Evolutionary conservation across 2,329 filamentous ascomycete species (phyloP).

Genomic region (Epichloe festucae): DNA sequence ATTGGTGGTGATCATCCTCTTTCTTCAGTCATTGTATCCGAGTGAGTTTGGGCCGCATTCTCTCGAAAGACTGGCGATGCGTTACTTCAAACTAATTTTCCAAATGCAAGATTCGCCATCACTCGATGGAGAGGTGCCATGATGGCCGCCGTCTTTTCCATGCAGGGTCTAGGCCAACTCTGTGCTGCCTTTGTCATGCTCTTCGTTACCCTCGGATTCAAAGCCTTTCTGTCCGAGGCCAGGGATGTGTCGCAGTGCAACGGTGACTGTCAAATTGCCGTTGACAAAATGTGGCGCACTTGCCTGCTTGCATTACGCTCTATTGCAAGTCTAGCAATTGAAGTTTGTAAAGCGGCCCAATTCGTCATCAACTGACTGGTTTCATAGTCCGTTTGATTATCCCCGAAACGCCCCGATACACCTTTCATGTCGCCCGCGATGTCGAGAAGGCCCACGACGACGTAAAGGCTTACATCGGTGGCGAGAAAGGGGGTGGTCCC

Average conservation of each 20-base stretch:
- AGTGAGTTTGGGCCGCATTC: conserved; percentile 33
- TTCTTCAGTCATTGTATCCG: conserved; percentile 72
- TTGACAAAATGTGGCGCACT: conserved; percentile 80
- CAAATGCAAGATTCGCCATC: conserved; percentile 43
- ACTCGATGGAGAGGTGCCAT: conserved; percentile 78
- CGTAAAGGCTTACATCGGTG: conserved; percentile 59
- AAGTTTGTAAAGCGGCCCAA: neutral
- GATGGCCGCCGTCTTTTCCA: conserved; percentile 78
- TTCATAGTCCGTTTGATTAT: conserved; percentile 54
- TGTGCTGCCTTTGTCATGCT: conserved; percentile 62
- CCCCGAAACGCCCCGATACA: conserved; percentile 78
- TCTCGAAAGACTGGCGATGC: neutral
- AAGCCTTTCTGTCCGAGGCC: conserved; percentile 42
- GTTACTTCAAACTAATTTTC: neutral
- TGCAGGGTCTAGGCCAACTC: conserved; percentile 77
- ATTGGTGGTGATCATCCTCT: conserved; percentile 57
- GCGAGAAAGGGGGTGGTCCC: conserved; percentile 46
- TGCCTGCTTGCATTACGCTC: conserved; percentile 68
- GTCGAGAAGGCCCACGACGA: conserved; percentile 62
- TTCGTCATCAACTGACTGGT: neutral
- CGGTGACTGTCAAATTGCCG: conserved; percentile 26
- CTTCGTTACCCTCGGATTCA: conserved; percentile 61
- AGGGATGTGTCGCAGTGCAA: conserved; percentile 40
- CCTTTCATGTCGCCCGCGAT: conserved; percentile 67
- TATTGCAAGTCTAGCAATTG: conserved; percentile 39